Evolutionary conservation across 176 grass and related monocot species (phyloP), one percentile per base, ranked within the genome.

Genomic region (Saccharum spontaneum): DNA sequence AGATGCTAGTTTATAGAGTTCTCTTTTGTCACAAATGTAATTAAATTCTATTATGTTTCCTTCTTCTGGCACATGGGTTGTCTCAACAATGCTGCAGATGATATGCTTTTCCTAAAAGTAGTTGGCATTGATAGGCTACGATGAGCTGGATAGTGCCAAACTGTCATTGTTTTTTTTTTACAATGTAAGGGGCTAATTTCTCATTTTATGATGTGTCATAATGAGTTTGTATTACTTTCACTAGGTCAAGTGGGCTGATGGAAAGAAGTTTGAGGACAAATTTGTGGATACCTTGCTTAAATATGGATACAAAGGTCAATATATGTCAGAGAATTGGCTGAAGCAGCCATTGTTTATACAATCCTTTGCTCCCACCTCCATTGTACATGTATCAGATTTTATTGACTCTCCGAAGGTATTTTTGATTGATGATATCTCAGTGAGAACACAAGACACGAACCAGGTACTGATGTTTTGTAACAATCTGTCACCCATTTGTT

Each of bases 301-400:
- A 52, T 98, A 98, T 67, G 97, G 91, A 69, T 98, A 98, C 45
- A 90, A 75, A 84, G 97, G 93, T 67, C 66, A 84, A 98, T 98
- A 98, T 85, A 74, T 95, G 90, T 94, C 97, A 44, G 86, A 86
- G 63, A 87, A 89, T 82, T 98, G 97, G 97, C 63, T 95, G 77
- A 92, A 94, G 84, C 78, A 95, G 55, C 97, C 97, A 82, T 44
- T 98, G 22, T 98, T 98, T 91, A 94, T 98, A 81, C 97, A 98
- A 65, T 98, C 97, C 26, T 98, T 98, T 89, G 93, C 97, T 75
- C 88, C 97, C 60, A 88, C 88, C 68, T 95, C 97, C 83, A 79
- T 98, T 54, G 64, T 98, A 61, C 88, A 98, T 80, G 82, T 89
- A 73, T 98, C 97, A 68, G 89, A 98, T 7, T 36, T 91, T 78